These are phyloP conservation scores for Dispira parvispora DNA, from an alignment of 192 early-diverging fungal species.

Conservation along the genomic window DNA sequence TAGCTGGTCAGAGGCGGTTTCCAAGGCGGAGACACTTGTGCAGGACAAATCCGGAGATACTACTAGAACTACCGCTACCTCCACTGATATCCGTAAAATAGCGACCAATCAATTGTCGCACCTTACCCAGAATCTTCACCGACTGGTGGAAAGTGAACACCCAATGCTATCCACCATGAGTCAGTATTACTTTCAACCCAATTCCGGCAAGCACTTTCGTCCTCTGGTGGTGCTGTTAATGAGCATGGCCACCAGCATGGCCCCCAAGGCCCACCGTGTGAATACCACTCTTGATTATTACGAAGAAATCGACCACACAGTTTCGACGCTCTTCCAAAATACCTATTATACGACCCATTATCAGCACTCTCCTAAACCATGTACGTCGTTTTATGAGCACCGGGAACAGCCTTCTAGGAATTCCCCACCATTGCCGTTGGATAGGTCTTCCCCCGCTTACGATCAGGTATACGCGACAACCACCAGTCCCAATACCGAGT, in stretches of 20 bases:
- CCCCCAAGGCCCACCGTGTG: conserved; percentile 30
- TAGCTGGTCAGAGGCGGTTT: not conserved
- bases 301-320: conserved; percentile 41
- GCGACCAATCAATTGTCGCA: conserved; percentile 71
- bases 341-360: conserved; percentile 10
- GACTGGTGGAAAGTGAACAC: conserved; percentile 70
- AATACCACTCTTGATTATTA: conserved; percentile 28
- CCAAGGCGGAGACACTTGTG: conserved; percentile 5
- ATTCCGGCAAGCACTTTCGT: conserved; percentile 76
- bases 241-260: conserved; percentile 63
- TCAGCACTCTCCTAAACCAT: not conserved
- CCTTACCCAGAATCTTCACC: conserved; percentile 69
- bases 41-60: not conserved
- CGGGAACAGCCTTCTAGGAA: not conserved
- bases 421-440: not conserved
- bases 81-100: conserved; percentile 27
- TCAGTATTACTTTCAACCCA: conserved; percentile 73
- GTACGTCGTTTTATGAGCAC: not conserved
- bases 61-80: not conserved
- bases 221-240: conserved; percentile 84
- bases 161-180: conserved; percentile 78
- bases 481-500: conserved; percentile 6
- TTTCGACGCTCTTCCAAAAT: conserved; percentile 27
- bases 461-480: not conserved
- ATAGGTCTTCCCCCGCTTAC: not conserved